These are phyloP conservation scores for Penicillium waksmanii DNA, from an alignment of 495 filamentous ascomycete species.

Conservation along the genomic window DNA sequence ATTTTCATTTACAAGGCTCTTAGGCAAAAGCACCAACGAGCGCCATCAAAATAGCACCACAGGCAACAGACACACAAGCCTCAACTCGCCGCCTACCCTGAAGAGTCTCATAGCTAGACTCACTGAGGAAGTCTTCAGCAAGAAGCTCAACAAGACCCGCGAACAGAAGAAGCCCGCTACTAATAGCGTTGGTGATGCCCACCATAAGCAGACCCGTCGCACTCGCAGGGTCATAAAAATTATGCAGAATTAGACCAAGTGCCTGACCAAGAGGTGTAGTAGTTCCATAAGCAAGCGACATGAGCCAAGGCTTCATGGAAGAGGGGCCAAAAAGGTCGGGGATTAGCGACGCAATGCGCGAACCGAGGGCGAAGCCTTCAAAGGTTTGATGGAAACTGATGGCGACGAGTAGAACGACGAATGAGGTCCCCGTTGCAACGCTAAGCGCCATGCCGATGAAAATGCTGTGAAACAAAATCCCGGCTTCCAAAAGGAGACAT, in stretches of 20 bases:
- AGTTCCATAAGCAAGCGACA: constrained; percentile 88
- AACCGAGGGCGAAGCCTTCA: constrained; percentile 76
- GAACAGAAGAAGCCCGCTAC: constrained; percentile 83
- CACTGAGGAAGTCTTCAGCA: constrained; percentile 90
- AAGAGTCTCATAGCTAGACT: constrained; percentile 78
- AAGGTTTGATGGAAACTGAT: constrained; percentile 87
- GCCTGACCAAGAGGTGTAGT: constrained; percentile 93
- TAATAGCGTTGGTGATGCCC: constrained; percentile 90
- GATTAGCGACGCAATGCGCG: constrained; percentile 69
- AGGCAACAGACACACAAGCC: constrained; percentile 76
- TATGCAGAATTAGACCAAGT: constrained; percentile 80
- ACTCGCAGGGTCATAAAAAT: constrained; percentile 81
- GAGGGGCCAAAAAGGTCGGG: constrained; percentile 53
- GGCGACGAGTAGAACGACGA: constrained; percentile 78
- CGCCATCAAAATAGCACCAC: constrained; percentile 81
- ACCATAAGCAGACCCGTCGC: constrained; percentile 86
- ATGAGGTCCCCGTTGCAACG: constrained; percentile 77
- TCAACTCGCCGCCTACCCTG: constrained; percentile 70
- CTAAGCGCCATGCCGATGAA: constrained; percentile 90
- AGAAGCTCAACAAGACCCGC: constrained; percentile 90
- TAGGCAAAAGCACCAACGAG: constrained; percentile 88
- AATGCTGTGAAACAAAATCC: constrained; percentile 84
- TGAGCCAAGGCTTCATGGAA: constrained; percentile 80
- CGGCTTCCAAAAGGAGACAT: constrained; percentile 78
- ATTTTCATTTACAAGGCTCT: constrained; percentile 1